Percentiles rank a stretch among this genome's conserved stretches.
Evolutionary conservation across 495 filamentous ascomycete species (phyloP).

Genomic region (Sphaerosporella brunnea): DNA sequence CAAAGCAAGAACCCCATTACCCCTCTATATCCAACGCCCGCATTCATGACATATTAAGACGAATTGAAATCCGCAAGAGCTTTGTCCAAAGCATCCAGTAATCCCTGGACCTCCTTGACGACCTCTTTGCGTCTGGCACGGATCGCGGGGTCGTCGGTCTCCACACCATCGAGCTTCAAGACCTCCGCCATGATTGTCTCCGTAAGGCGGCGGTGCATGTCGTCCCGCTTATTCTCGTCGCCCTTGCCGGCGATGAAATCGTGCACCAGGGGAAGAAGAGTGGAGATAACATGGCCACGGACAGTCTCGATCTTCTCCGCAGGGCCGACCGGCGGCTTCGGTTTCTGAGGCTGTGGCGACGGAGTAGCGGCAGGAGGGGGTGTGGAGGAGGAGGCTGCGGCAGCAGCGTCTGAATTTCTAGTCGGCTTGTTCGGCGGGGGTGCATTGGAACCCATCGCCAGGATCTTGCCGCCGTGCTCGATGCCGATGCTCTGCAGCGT

Average conservation of each 20-base stretch:
- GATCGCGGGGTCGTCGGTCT: constrained; percentile 47
- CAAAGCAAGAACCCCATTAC: no score
- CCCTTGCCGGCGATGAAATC: constrained; percentile 43
- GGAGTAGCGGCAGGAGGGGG: no score
- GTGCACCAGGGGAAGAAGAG: constrained; percentile 47
- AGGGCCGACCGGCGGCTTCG: no score
- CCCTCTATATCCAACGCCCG: no score
- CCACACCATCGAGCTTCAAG: constrained; percentile 71
- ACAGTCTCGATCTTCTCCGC: constrained; percentile 56
- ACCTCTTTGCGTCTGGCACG: constrained; percentile 53
- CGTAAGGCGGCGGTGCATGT: constrained; percentile 60
- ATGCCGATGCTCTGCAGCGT: constrained; percentile 18
- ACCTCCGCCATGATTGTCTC: constrained; percentile 74
- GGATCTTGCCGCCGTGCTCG: constrained; percentile 14
- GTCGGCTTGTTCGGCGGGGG: neutral
- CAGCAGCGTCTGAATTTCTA: neutral
- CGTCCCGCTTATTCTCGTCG: constrained; percentile 33
- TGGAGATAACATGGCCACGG: constrained; percentile 43
- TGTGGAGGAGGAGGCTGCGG: no score
- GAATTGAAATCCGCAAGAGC: no score
- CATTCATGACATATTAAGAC: no score
- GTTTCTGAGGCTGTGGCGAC: no score
- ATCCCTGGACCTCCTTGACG: constrained; percentile 55
- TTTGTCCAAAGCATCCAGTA: constrained; percentile 46
- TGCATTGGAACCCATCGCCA: constrained; percentile 12